Evolutionary conservation across 208 protist species (phyloP).

Genomic region (Acanthamoeba healyi): DNA sequence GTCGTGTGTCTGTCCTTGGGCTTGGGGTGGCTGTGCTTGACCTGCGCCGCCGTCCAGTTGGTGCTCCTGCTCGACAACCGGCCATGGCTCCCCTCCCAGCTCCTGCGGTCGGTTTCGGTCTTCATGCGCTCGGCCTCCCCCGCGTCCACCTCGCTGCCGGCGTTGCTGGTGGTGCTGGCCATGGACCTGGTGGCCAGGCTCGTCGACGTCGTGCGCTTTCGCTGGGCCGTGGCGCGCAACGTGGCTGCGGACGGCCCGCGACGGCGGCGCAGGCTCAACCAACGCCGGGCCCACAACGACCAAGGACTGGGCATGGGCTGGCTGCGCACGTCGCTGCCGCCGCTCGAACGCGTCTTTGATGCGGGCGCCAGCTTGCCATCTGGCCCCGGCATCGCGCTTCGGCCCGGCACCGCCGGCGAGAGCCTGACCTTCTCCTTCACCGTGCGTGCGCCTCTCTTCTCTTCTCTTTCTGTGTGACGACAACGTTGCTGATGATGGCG

Average conservation of each 20-base stretch:
- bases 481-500: not conserved
- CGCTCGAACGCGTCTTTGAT: not conserved
- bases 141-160: not conserved
- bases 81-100: conserved; percentile 1
- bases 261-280: no score
- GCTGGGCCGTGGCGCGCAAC: not conserved
- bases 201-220: not conserved
- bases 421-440: conserved; percentile 11
- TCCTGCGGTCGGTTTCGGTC: not conserved
- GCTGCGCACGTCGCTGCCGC: conserved; percentile 9
- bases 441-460: not conserved
- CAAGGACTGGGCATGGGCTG: not conserved
- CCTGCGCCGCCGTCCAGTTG: not conserved
- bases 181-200: not conserved
- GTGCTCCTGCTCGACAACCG: not conserved
- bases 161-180: not conserved
- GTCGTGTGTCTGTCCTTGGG: not conserved
- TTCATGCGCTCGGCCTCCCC: not conserved
- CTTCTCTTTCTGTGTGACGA: not conserved
- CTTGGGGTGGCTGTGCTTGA: not conserved
- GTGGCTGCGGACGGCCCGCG: no score
- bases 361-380: not conserved
- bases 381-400: not conserved
- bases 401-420: not conserved
- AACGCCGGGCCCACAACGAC: no score